Percentiles rank a stretch among this genome's conserved stretches.
These are phyloP conservation scores for Protea cynaroides DNA, from an alignment of 164 flowering plant species.

Conservation along the genomic window DNA sequence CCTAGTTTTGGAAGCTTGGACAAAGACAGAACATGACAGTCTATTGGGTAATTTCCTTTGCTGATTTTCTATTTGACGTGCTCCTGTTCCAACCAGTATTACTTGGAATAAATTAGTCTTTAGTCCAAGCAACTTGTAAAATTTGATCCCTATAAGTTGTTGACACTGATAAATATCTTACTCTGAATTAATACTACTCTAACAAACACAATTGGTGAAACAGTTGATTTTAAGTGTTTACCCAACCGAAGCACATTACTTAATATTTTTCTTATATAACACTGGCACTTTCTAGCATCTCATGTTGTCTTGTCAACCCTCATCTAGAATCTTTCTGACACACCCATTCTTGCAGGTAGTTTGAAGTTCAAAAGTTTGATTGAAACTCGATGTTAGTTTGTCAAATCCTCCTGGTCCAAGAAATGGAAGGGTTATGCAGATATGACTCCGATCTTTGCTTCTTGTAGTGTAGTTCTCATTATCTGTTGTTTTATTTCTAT, in stretches of 20 bases:
- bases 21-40: neutral
- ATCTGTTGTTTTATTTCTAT: slow-evolving; percentile 2
- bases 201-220: too few species aligned
- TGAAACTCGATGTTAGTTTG: slow-evolving; percentile 2
- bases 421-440: neutral
- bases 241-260: neutral
- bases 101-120: neutral
- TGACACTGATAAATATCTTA: neutral
- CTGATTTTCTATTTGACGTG: neutral
- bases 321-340: neutral
- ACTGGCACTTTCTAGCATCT: neutral
- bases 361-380: neutral
- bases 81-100: neutral
- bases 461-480: slow-evolving; percentile 7
- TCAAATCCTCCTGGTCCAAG: neutral
- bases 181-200: neutral
- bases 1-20: slow-evolving; percentile 16
- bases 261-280: neutral
- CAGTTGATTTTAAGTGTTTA: neutral
- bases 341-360: slow-evolving; percentile 16
- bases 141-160: neutral
- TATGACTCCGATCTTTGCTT: slow-evolving; percentile 13
- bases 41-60: slow-evolving; percentile 6
- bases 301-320: neutral
- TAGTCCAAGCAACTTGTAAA: neutral